These are phyloP conservation scores for Testicularia cyperi DNA, from an alignment of 1,284 basidiomycete species.

Conservation along the genomic window DNA sequence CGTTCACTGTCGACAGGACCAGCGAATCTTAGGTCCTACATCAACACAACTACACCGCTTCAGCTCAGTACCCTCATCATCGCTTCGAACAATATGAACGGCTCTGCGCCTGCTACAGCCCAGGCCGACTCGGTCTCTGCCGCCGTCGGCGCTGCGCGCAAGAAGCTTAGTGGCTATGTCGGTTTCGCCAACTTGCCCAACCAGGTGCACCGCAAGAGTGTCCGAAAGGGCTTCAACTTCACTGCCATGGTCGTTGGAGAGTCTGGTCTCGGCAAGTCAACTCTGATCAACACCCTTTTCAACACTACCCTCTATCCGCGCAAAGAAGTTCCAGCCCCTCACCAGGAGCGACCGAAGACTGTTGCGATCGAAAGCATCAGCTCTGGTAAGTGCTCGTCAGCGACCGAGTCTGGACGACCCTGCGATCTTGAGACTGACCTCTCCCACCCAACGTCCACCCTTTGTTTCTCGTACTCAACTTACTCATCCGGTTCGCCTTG, in stretches of 20 bases:
- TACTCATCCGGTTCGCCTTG: no score
- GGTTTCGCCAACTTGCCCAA: conserved; percentile 59
- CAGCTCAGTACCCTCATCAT: no score
- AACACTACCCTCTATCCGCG: conserved; percentile 58
- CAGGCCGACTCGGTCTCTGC: conserved; percentile 5
- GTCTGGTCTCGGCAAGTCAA: conserved; percentile 59
- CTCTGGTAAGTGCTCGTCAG: conserved; percentile 46
- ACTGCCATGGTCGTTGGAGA: conserved; percentile 59
- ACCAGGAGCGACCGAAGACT: conserved; percentile 54
- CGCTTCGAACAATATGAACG: conserved; percentile 34
- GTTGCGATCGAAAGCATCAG: conserved; percentile 59
- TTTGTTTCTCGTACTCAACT: no score
- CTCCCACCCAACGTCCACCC: no score
- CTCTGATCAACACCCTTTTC: conserved; percentile 59
- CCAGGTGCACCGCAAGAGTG: conserved; percentile 56
- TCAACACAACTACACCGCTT: no score
- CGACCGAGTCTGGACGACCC: neutral
- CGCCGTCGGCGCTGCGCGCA: conserved; percentile 18
- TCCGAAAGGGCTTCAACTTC: conserved; percentile 57
- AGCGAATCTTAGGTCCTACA: no score
- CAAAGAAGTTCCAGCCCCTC: conserved; percentile 53
- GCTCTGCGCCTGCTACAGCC: conserved; percentile 4
- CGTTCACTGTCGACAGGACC: no score
- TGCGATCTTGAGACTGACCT: no score
- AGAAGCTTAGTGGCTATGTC: conserved; percentile 58